Evolutionary conservation across 208 protist species (phyloP).

Genomic region (Novymonas esmeraldas): DNA sequence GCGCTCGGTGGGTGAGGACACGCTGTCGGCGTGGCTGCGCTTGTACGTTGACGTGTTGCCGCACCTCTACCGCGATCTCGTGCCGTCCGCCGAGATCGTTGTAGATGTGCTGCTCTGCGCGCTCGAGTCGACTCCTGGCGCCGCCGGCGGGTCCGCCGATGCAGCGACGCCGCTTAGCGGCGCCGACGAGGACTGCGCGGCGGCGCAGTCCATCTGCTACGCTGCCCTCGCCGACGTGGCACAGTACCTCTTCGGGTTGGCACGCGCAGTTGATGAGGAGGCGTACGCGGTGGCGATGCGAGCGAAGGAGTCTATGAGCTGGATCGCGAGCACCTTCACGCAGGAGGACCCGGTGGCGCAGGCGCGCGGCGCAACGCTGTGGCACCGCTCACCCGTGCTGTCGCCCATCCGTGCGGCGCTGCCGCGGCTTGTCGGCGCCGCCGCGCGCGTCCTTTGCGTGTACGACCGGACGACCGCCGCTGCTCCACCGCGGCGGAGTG

Average conservation of each 20-base stretch:
- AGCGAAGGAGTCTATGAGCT: constrained; percentile 32
- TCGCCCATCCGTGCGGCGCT: constrained; percentile 8
- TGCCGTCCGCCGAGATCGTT: constrained; percentile 30
- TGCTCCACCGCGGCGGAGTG: neutral
- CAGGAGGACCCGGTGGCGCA: constrained; percentile 24
- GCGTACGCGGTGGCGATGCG: constrained; percentile 18
- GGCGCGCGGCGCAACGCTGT: constrained; percentile 20
- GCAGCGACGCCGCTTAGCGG: neutral
- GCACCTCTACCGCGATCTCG: constrained; percentile 38
- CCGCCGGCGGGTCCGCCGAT: neutral
- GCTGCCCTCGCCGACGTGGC: constrained; percentile 9
- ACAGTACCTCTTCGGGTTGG: constrained; percentile 19
- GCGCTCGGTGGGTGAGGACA: constrained; percentile 15
- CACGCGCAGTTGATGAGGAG: constrained; percentile 19
- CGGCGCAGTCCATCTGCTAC: constrained; percentile 11
- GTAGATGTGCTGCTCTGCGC: constrained; percentile 29
- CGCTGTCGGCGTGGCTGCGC: constrained; percentile 27
- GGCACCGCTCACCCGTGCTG: constrained; percentile 22
- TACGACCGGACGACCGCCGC: neutral
- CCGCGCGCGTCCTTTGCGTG: neutral
- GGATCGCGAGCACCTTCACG: constrained; percentile 32
- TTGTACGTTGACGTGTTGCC: constrained; percentile 35
- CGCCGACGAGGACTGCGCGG: neutral
- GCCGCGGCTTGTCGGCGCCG: constrained; percentile 7
- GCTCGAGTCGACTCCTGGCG: constrained; percentile 1